Evolutionary conservation across 768 basidiomycete species (phyloP), one percentile per base, ranked within the genome.

Genomic region (Chalciporus sphaerocephalus): DNA sequence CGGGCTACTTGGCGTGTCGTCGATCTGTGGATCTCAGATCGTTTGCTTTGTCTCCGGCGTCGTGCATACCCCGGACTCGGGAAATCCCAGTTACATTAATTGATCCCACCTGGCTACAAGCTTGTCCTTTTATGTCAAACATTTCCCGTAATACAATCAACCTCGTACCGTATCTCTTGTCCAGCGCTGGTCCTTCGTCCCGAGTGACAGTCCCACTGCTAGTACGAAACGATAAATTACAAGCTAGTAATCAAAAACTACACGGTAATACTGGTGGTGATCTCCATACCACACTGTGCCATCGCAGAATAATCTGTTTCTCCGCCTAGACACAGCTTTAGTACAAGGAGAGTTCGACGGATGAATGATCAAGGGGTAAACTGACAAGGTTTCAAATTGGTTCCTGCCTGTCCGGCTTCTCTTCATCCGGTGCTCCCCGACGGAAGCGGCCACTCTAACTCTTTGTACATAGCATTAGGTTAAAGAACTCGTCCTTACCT

Each of bases 51-150:
- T 54, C 38, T 59, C 63, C 64, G 64, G 64, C 50, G 56, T 57
- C 63, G 60, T 44, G 39, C 43, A 60, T 51, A 36, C 63, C 64
- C 64, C 64, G 64, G 50, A 60, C 39, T 28, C 65, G 65, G 65
- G 7, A 46, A 57, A 27, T 60, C 22, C 64, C 65, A 52, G 51
- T 37, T 47, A 21, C 17, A 40, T 21, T 42, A 35, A 32, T 20
- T 41, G 40, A 32, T 39, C 21, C 30, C 24, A 15, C 16, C 38
- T 18, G n/a, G n/a, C n/a, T n/a, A n/a, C n/a, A n/a, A n/a, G n/a
- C n/a, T n/a, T 20, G 28, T 13, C 24, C 24, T 40, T 40, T 40
- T 10, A 40, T 17, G 27, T 40, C 22, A 30, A 2, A 1, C 30
- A 5, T 40, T 16, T 30, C 12, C 39, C 40, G 40, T 33, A 42